These are phyloP conservation scores for Termitomyces sp. DNA, from an alignment of 768 basidiomycete species.

Conservation along the genomic window DNA sequence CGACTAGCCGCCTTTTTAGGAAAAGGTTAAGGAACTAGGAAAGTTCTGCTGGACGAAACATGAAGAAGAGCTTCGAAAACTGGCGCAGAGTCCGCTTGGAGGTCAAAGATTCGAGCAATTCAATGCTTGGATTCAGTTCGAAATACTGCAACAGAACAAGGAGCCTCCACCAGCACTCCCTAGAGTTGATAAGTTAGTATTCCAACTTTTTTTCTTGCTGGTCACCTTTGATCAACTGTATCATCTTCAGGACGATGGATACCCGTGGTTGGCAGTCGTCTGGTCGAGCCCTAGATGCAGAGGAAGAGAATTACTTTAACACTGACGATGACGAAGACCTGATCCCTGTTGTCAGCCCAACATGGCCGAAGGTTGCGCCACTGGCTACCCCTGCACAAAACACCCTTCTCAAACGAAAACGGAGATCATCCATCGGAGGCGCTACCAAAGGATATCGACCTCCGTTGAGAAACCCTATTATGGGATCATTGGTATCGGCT, in stretches of 20 bases:
- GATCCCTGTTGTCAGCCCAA: conserved; percentile 32
- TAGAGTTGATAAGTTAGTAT: conserved; percentile 45
- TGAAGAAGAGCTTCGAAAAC: conserved; percentile 54
- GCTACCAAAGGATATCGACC: conserved; percentile 43
- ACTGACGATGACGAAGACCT: conserved; percentile 71
- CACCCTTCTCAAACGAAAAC: conserved; percentile 52
- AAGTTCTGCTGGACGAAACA: conserved; percentile 78
- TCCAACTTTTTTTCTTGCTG: conserved; percentile 5
- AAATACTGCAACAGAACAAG: conserved; percentile 64
- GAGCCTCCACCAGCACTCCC: conserved; percentile 59
- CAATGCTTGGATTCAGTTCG: conserved; percentile 62
- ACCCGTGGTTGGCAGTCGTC: conserved; percentile 35
- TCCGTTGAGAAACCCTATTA: conserved; percentile 44
- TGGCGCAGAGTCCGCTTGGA: conserved; percentile 56
- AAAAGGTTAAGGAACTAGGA: conserved; percentile 85
- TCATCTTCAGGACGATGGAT: conserved; percentile 27
- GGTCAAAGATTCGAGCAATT: conserved; percentile 67
- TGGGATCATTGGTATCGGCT: conserved; percentile 46
- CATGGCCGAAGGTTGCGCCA: conserved; percentile 25
- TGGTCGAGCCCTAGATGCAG: conserved; percentile 53
- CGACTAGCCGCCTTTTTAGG: conserved; percentile 34
- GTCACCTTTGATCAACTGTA: conserved; percentile 3
- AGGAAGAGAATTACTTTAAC: conserved; percentile 95
- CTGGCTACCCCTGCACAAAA: conserved; percentile 27
- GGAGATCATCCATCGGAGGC: conserved; percentile 36